These are phyloP conservation scores for Backusella circina DNA, from an alignment of 192 early-diverging fungal genomes.

Conservation along the genomic window DNA sequence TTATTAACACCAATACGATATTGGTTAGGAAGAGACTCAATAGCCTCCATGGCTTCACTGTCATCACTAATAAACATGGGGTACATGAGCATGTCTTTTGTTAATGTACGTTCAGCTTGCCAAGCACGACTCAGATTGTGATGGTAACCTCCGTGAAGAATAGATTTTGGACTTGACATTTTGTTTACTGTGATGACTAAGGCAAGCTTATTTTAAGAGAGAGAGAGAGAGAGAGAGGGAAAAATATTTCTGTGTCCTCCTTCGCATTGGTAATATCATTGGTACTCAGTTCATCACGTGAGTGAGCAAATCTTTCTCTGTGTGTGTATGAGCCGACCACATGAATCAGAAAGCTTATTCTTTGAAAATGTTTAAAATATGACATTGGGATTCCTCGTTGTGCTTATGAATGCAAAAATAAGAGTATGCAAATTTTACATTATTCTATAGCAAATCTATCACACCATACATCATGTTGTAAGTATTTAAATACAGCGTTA, in stretches of 20 bases:
- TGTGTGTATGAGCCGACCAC: no score
- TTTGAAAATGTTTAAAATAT: no score
- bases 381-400: no score
- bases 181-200: background rate
- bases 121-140: constrained; percentile 77
- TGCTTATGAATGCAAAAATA: no score
- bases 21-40: constrained; percentile 84
- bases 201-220: background rate
- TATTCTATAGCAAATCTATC: no score
- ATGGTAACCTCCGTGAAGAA: constrained; percentile 88
- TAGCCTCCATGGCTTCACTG: constrained; percentile 67
- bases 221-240: no score
- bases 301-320: background rate
- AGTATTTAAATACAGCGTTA: no score
- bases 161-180: constrained; percentile 33
- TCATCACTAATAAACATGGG: constrained; percentile 93
- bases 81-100: constrained; percentile 80
- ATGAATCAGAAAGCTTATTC: no score
- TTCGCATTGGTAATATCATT: background rate
- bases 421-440: no score
- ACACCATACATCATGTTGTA: no score
- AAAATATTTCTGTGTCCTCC: background rate
- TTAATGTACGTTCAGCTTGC: constrained; percentile 70
- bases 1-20: constrained; percentile 80
- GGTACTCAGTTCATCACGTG: background rate